These are phyloP conservation scores for Mycosarcoma maydis DNA, from an alignment of 1,284 basidiomycete species.

Conservation along the genomic window DNA sequence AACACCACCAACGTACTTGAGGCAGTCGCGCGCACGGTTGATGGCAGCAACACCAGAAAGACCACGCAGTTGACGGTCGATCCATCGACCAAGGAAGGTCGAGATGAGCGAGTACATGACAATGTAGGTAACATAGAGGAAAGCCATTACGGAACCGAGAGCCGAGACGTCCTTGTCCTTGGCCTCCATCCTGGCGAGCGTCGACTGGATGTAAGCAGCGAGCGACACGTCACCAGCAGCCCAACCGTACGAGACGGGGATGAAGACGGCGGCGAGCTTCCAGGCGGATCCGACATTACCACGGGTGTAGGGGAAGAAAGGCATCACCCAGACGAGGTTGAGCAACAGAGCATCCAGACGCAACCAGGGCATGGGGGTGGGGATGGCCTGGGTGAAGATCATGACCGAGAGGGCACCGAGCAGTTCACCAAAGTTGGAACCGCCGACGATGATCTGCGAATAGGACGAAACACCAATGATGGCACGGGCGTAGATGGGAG, in stretches of 20 bases:
- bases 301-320: slow-evolving; percentile 57
- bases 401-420: slow-evolving; percentile 67
- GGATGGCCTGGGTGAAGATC: slow-evolving; percentile 59
- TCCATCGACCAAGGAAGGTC: slow-evolving; percentile 67
- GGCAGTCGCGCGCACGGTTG: slow-evolving; percentile 47
- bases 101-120: slow-evolving; percentile 65
- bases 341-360: slow-evolving; percentile 65
- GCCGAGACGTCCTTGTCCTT: slow-evolving; percentile 65
- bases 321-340: slow-evolving; percentile 67
- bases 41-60: slow-evolving; percentile 35
- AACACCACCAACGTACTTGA: slow-evolving; percentile 62
- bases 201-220: slow-evolving; percentile 68
- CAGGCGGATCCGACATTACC: slow-evolving; percentile 50
- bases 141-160: slow-evolving; percentile 68
- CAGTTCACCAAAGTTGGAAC: slow-evolving; percentile 65
- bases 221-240: slow-evolving; percentile 68
- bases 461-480: slow-evolving; percentile 65
- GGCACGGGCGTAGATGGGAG: slow-evolving; percentile 65
- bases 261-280: slow-evolving; percentile 62
- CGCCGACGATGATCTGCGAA: slow-evolving; percentile 62
- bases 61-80: slow-evolving; percentile 59
- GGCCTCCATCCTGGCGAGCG: slow-evolving; percentile 63
- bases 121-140: slow-evolving; percentile 60
- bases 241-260: slow-evolving; percentile 67
- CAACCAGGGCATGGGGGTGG: slow-evolving; percentile 66